These are phyloP conservation scores for Daldinia sp. DNA, from an alignment of 2,329 filamentous ascomycete species.

Conservation along the genomic window DNA sequence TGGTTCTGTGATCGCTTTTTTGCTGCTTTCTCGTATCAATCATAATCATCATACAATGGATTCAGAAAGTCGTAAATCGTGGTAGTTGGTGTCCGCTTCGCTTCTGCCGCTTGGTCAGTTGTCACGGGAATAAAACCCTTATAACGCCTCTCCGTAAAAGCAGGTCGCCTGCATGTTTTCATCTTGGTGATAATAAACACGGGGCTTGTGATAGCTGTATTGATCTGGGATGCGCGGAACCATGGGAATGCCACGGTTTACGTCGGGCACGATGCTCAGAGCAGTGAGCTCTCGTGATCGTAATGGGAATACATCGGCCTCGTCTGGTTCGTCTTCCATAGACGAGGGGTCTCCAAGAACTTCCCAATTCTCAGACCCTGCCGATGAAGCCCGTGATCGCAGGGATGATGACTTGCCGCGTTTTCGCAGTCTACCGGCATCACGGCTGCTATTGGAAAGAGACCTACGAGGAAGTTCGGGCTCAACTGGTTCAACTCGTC, in stretches of 20 bases:
- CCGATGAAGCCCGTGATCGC: slow-evolving; percentile 11
- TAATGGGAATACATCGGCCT: slow-evolving; percentile 18
- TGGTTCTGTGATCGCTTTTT: slow-evolving; percentile 13
- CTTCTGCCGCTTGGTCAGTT: slow-evolving; percentile 1
- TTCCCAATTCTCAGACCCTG: slow-evolving; percentile 26
- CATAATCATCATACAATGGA: slow-evolving; percentile 27
- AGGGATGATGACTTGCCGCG: slow-evolving; percentile 36
- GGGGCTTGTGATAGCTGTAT: slow-evolving; percentile 48
- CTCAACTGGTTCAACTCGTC: slow-evolving; percentile 10
- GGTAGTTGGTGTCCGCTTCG: not conserved
- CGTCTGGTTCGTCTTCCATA: slow-evolving; percentile 12
- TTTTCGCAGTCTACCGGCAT: slow-evolving; percentile 38
- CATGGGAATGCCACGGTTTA: slow-evolving; percentile 60
- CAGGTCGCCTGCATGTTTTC: slow-evolving; percentile 35
- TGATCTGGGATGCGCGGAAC: slow-evolving; percentile 60
- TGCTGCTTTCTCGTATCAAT: slow-evolving; percentile 23
- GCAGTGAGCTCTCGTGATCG: slow-evolving; percentile 35
- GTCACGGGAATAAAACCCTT: slow-evolving; percentile 2
- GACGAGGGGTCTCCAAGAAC: slow-evolving; percentile 27
- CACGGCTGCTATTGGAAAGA: slow-evolving; percentile 31
- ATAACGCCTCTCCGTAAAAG: slow-evolving; percentile 39
- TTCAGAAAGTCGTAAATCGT: slow-evolving; percentile 10
- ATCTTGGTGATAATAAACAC: slow-evolving; percentile 11
- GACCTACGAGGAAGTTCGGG: slow-evolving; percentile 24
- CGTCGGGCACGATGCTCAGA: slow-evolving; percentile 59